A percentile compares a stretch with the other conserved stretches of the same genome.
Conservation (phyloP, 2,329 filamentous ascomycete genomes). For the Annulohypoxylon truncatum region DNA sequence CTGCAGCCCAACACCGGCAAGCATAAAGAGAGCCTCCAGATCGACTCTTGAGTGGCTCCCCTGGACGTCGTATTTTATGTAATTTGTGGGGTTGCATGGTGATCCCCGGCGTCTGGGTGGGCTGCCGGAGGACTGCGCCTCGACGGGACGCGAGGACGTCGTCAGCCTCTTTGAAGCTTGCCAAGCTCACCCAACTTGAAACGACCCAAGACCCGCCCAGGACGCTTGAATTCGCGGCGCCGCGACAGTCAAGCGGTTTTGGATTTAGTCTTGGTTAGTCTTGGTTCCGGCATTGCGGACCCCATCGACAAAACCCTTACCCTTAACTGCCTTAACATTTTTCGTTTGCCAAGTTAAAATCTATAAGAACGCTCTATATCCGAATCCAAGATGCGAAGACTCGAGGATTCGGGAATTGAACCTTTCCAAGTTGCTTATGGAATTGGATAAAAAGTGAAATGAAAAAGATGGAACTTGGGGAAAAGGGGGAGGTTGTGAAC, state of each 20-base stretch:
- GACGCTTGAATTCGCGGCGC: constrained; percentile 26
- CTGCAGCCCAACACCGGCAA: constrained; percentile 6
- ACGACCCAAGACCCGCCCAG: constrained; percentile 30
- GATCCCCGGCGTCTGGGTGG: constrained; percentile 27
- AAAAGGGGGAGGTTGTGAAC: constrained; percentile 7
- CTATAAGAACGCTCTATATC: not conserved
- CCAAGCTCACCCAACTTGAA: constrained; percentile 26
- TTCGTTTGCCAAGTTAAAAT: not conserved
- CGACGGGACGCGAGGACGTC: constrained; percentile 29
- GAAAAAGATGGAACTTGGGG: not conserved
- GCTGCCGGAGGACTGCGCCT: constrained; percentile 39
- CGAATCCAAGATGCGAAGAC: not conserved
- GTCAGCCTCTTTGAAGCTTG: constrained; percentile 30
- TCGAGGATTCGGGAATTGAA: not conserved
- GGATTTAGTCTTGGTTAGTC: constrained; percentile 22
- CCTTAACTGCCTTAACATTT: not conserved
- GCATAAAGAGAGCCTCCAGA: constrained; percentile 23
- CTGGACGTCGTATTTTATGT: constrained; percentile 9
- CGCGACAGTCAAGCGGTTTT: constrained; percentile 23
- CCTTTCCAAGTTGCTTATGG: not conserved
- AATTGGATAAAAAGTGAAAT: not conserved
- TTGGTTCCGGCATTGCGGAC: constrained; percentile 5
- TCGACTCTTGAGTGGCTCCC: constrained; percentile 12
- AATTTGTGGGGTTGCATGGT: constrained; percentile 25
- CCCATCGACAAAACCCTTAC: constrained; percentile 17